phyloP scores from a whole-genome alignment of 2,329 filamentous ascomycete genomes.

The Ramularia collo-cygni region DNA sequence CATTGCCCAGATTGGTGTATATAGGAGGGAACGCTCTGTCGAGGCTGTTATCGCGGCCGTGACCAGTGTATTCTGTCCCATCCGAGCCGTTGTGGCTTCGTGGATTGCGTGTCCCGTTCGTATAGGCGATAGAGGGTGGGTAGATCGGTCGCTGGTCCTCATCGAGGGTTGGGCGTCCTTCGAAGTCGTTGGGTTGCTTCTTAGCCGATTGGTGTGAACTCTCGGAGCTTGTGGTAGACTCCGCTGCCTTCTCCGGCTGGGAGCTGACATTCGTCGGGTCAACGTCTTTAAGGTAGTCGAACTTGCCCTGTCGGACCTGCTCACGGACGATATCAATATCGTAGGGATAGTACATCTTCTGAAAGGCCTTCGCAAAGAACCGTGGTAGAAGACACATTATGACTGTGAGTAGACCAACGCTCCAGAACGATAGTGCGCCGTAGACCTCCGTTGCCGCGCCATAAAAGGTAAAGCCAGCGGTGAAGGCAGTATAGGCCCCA shows the following conservation, averaged over 20 bases:
- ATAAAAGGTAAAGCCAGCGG: conserved; percentile 61
- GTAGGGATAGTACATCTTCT: conserved; percentile 89
- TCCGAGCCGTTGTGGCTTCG: conserved; percentile 87
- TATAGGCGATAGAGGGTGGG: conserved; percentile 76
- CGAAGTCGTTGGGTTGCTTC: conserved; percentile 18
- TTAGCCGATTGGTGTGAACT: conserved; percentile 30
- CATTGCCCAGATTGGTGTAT: conserved; percentile 5
- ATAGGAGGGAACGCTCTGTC: conserved; percentile 34
- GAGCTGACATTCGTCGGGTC: conserved; percentile 39
- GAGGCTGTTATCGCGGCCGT: conserved; percentile 33
- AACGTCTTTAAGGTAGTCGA: conserved; percentile 61
- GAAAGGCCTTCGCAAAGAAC: conserved; percentile 76
- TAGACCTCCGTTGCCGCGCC: conserved; percentile 73
- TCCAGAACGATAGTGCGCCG: conserved; percentile 78
- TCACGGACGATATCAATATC: conserved; percentile 95
- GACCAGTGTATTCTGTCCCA: conserved; percentile 76
- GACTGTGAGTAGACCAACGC: conserved; percentile 68
- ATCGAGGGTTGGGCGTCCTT: conserved; percentile 51
- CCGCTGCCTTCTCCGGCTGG: conserved; percentile 38
- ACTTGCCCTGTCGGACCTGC: conserved; percentile 76
- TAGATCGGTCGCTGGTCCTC: conserved; percentile 92
- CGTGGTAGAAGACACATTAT: conserved; percentile 80
- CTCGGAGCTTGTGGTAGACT: conserved; percentile 46
- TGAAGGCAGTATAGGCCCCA: conserved; percentile 68
- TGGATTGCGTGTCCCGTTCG: conserved; percentile 70